Evolutionary conservation across 2,329 filamentous ascomycete species (phyloP), one percentile per base, ranked within the genome.

Genomic region (Diaporthe eres): DNA sequence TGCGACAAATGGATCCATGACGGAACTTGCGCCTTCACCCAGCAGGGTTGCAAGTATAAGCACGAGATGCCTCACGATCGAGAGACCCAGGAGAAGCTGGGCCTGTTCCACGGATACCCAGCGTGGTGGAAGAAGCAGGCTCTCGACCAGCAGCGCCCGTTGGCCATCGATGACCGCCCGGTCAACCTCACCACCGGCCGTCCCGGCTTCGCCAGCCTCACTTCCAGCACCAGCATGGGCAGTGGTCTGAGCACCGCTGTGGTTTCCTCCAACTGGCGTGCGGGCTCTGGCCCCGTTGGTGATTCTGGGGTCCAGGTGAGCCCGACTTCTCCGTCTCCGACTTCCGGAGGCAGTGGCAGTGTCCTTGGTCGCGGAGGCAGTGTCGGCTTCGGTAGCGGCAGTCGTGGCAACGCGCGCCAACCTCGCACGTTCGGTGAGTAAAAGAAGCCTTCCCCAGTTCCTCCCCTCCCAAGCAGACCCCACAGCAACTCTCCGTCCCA

Each of bases 1-100:
- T 98, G 95, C 84, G 94, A 95, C 75, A 95, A 96, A 83, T 98
- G 95, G 95, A 93, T 98, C 73, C 92, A 94, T 79, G 93, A 94
- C 75, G 95, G 95, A 28, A 91, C 94, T 58, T 98, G 96, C 82
- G 94, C 94, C 77, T 98, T 95, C 83, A 92, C 90, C 4, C 94
- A 97, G 82, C 93, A 96, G 81, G 95, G 96, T 0, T 98, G 96
- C 86, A 92, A 93, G 78, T 98, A 92, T 87, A 96, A 95, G 85
- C 96, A 98, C 82, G 94, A 97, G 82, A 98, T 98, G 94, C 96
- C 96, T 0, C 84, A 86, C 37, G 92, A 95, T 78, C 87, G 87
- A 70, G 85, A 87, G 0, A 94, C 92, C 1, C 90, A 97, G 79
- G 85, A 90, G 58, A 87, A 89, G 9, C 88, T 98, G 3, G 96